A percentile compares a stretch with the other conserved stretches of the same genome.
These are phyloP conservation scores for Colletotrichum cuscutae DNA, from an alignment of 2,329 filamentous ascomycete genomes.

Conservation along the genomic window DNA sequence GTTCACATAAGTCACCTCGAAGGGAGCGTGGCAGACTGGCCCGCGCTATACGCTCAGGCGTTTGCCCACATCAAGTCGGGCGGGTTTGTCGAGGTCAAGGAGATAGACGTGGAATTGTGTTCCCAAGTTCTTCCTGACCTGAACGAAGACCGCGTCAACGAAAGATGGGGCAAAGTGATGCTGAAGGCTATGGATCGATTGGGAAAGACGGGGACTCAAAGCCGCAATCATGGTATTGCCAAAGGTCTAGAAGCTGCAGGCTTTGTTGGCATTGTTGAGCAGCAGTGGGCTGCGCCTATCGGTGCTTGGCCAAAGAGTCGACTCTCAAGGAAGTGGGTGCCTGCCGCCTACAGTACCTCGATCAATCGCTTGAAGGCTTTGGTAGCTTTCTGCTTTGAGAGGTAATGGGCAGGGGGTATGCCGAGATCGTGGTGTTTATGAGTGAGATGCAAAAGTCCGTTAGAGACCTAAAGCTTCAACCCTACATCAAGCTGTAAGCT, in stretches of 20 bases:
- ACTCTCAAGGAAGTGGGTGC: conserved; percentile 28
- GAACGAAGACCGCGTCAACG: neutral
- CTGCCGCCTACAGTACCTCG: conserved; percentile 37
- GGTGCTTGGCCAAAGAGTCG: conserved; percentile 33
- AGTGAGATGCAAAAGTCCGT: conserved; percentile 34
- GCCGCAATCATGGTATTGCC: conserved; percentile 36
- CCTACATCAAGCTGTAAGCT: too few relatives aligned
- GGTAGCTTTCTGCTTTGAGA: conserved; percentile 41
- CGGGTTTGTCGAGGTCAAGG: conserved; percentile 41
- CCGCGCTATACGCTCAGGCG: conserved; percentile 43
- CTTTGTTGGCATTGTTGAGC: conserved; percentile 36
- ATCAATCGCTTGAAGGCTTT: conserved; percentile 43
- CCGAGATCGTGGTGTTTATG: conserved; percentile 40
- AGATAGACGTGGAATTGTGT: conserved; percentile 35
- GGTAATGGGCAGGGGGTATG: conserved; percentile 42
- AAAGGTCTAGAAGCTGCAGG: conserved; percentile 39
- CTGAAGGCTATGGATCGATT: conserved; percentile 42
- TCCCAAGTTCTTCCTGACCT: conserved; percentile 36
- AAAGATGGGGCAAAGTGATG: conserved; percentile 42
- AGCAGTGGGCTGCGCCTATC: conserved; percentile 33
- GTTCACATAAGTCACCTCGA: conserved; percentile 66
- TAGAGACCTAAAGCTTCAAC: neutral
- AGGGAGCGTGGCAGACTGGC: conserved; percentile 64
- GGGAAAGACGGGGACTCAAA: conserved; percentile 43
- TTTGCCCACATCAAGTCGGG: conserved; percentile 59